Evolutionary conservation across 1,284 basidiomycete genomes (phyloP), one percentile per base, ranked within the genome.

Genomic region (Wallemia ichthyophaga): DNA sequence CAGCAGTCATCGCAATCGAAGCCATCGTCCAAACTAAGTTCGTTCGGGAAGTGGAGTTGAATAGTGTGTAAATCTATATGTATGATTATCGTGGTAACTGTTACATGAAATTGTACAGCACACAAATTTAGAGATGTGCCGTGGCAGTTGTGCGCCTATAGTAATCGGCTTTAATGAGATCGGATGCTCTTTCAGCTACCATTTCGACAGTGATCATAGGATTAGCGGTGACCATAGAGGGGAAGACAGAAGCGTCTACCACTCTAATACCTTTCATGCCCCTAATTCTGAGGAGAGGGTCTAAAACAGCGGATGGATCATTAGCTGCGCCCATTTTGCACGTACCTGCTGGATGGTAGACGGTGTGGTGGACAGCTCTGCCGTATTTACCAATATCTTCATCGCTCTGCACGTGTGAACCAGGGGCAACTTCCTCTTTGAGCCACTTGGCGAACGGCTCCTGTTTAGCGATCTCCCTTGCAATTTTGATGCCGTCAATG

Each of bases 401-500:
- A 62, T 70, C 69, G 7, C 63, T 61, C 59, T 66, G 64, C 27
- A 68, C 62, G n/a, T 58, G 53, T 28, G 69, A 67, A 9, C 69
- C 69, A 1, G 69, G 69, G 1, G 69, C 69, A 5, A 70, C 61
- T 58, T 70, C 69, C 59, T 59, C 58, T 7, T 56, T 56, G 9
- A 56, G 66, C 61, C 61, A 69, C 65, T 23, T 71, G 55, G 32
- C 69, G 64, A 76, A 71, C 0, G 75, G 75, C 54, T 71, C 68
- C 7, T 69, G 69, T 15, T 72, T 61, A 0, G 69, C 67, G 33
- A 78, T 67, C 55, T 67, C 69, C 21, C 75, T 66, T 2, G 70
- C 69, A 62, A 73, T 75, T 62, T 78, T 78, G 62, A 76, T 66
- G 24, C 71, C 70, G 63, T 78, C 75, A 24, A 77, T 67, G 58